Percentiles rank a stretch among this genome's conserved stretches.
Evolutionary conservation across 768 basidiomycete genomes (phyloP).

Genomic region (Filobasidium floriforme): DNA sequence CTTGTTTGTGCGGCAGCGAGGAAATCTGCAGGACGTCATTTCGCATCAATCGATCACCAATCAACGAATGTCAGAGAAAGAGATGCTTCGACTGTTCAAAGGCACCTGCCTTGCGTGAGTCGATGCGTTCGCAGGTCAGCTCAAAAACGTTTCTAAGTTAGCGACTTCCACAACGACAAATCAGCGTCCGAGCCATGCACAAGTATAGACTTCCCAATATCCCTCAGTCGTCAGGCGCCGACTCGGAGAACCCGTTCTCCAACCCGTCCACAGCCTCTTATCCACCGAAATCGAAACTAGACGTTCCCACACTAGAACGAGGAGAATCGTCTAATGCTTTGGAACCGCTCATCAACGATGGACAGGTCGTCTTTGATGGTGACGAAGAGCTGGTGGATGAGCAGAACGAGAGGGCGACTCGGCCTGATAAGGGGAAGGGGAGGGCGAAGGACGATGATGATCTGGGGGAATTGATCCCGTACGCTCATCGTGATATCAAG

Average conservation of each 20-base stretch:
- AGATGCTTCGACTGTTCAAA: constrained; percentile 81
- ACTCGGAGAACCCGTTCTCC: constrained; percentile 13
- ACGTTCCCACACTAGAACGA: neutral
- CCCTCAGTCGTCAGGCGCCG: constrained; percentile 40
- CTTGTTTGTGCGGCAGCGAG: constrained; percentile 52
- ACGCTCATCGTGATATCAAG: constrained; percentile 94
- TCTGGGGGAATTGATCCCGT: constrained; percentile 61
- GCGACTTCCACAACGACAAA: neutral
- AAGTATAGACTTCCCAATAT: constrained; percentile 59
- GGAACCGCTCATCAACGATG: constrained; percentile 48
- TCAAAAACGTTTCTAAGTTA: no score
- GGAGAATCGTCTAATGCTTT: neutral
- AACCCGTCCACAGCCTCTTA: constrained; percentile 24
- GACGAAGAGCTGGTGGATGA: constrained; percentile 58
- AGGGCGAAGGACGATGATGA: constrained; percentile 34
- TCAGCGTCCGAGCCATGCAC: constrained; percentile 82
- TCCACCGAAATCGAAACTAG: constrained; percentile 27
- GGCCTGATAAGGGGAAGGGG: constrained; percentile 36
- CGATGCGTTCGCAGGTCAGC: no score
- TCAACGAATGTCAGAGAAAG: constrained; percentile 74
- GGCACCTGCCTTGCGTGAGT: constrained; percentile 77
- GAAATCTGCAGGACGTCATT: constrained; percentile 92
- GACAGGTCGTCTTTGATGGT: constrained; percentile 67
- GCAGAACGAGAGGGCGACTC: constrained; percentile 46
- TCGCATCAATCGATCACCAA: constrained; percentile 75